Evolutionary conservation across 2,329 filamentous ascomycete genomes (phyloP).

Genomic region (Chaetoscypha palmicola): DNA sequence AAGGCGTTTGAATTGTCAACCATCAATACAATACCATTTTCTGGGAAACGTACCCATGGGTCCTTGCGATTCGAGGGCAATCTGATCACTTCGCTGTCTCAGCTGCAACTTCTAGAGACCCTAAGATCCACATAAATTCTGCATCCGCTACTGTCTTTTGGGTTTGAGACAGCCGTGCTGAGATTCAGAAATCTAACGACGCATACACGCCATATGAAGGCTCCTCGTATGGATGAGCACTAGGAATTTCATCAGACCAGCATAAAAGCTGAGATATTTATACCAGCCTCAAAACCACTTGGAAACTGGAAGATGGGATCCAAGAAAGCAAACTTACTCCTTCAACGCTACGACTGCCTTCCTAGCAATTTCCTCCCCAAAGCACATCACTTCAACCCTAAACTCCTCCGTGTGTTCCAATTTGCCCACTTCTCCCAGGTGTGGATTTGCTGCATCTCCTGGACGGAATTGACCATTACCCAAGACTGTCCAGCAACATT

Average conservation of each 20-base stretch:
- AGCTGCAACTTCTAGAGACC: no score
- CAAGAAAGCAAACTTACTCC: slow-evolving; percentile 39
- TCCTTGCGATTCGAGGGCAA: no score
- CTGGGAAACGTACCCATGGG: no score
- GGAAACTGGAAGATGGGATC: slow-evolving; percentile 2
- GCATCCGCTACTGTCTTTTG: no score
- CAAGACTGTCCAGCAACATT: slow-evolving; percentile 43
- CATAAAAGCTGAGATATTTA: slow-evolving; percentile 2
- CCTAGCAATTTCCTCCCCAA: slow-evolving; percentile 49
- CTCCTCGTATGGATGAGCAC: slow-evolving; percentile 46
- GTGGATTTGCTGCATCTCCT: slow-evolving; percentile 52
- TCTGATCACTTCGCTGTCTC: no score
- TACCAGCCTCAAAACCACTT: neutral
- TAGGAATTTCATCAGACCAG: slow-evolving; percentile 12
- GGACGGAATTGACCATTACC: slow-evolving; percentile 63
- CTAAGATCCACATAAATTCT: no score
- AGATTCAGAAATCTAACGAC: slow-evolving; percentile 41
- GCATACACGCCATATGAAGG: slow-evolving; percentile 42
- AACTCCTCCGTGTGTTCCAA: slow-evolving; percentile 55
- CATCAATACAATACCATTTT: no score
- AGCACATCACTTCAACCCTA: slow-evolving; percentile 55
- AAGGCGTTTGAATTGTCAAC: no score
- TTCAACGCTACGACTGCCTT: slow-evolving; percentile 58
- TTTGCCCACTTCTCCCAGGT: slow-evolving; percentile 50
- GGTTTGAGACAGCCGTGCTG: no score